phyloP scores from a whole-genome alignment of 495 filamentous ascomycete species.

The Hypoxylon rickii region DNA sequence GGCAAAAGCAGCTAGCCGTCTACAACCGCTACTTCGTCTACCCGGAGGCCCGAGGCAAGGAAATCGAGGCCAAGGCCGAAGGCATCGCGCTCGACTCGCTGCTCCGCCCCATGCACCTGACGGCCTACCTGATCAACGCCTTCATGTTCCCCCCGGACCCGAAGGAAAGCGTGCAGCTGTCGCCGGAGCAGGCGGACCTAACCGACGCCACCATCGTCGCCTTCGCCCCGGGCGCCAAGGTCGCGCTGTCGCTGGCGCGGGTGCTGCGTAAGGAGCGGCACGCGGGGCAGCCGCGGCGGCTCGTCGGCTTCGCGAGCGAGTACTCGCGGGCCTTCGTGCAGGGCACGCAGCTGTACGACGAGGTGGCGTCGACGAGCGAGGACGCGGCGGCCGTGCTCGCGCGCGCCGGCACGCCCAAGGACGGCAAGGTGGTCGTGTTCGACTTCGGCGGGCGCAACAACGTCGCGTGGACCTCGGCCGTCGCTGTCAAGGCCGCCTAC shows the following conservation, averaged over 20 bases:
- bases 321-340: constrained; percentile 37
- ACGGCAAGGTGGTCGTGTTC: constrained; percentile 51
- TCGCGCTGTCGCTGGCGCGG: constrained; percentile 49
- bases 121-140: constrained; percentile 52
- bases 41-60: constrained; percentile 19
- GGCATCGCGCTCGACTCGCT: constrained; percentile 48
- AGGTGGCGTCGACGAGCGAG: constrained; percentile 38
- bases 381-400: constrained; percentile 24
- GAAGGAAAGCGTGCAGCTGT: constrained; percentile 46
- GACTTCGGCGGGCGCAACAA: constrained; percentile 57
- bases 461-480: constrained; percentile 43
- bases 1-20: constrained; percentile 51
- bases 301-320: constrained; percentile 46
- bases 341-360: constrained; percentile 42
- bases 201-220: constrained; percentile 45
- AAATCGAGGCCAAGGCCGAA: constrained; percentile 22
- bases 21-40: constrained; percentile 57
- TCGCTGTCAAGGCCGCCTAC: constrained; percentile 32
- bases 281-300: constrained; percentile 21
- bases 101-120: constrained; percentile 49
- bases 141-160: constrained; percentile 50
- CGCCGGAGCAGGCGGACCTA: constrained; percentile 51
- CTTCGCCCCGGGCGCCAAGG: constrained; percentile 57
- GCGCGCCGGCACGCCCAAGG: constrained; percentile 27
- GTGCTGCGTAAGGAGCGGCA: constrained; percentile 35